Evolutionary conservation across 2,329 filamentous ascomycete species (phyloP).

Genomic region (Neophaeococcomyces aloes): DNA sequence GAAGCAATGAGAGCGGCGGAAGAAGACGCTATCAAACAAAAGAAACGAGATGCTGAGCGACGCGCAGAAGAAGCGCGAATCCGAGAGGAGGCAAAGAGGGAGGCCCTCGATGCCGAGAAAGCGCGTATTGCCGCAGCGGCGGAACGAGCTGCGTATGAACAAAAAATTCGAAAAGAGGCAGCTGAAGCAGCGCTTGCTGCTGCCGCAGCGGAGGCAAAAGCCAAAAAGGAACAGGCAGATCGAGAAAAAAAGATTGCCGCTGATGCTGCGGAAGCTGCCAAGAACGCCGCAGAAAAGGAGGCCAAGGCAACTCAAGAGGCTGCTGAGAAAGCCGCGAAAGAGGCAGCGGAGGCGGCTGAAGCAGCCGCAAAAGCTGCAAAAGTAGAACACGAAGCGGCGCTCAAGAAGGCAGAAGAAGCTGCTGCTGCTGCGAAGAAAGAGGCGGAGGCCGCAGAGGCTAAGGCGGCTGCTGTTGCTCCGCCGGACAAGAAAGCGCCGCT

Average conservation of each 20-base stretch:
- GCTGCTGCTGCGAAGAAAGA: conserved; percentile 24
- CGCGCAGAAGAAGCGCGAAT: conserved; percentile 25
- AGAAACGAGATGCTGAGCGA: conserved; percentile 38
- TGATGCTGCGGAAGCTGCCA: conserved; percentile 29
- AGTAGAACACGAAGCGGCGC: conserved; percentile 27
- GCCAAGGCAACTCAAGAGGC: conserved; percentile 30
- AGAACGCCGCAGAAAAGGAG: conserved; percentile 30
- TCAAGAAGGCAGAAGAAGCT: conserved; percentile 25
- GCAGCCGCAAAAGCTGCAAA: conserved; percentile 24
- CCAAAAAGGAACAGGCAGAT: conserved; percentile 36
- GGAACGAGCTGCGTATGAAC: conserved; percentile 19
- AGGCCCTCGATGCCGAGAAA: conserved; percentile 5
- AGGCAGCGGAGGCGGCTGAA: conserved; percentile 25
- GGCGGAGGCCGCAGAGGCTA: conserved; percentile 23
- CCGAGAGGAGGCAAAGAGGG: conserved; percentile 23
- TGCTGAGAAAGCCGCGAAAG: conserved; percentile 28
- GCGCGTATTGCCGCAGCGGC: conserved; percentile 16
- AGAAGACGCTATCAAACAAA: conserved; percentile 28
- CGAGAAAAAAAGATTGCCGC: conserved; percentile 38
- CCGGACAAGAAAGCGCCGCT: conserved; percentile 61
- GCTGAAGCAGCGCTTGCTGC: conserved; percentile 18
- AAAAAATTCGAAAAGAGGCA: conserved; percentile 25
- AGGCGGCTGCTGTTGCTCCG: conserved; percentile 29
- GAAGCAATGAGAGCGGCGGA: conserved; percentile 22
- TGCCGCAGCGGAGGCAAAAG: conserved; percentile 35